A percentile compares a stretch with the other conserved stretches of the same genome.
Conservation (phyloP, 306 rosid species). For the Chamaecrista fasciculata region DNA sequence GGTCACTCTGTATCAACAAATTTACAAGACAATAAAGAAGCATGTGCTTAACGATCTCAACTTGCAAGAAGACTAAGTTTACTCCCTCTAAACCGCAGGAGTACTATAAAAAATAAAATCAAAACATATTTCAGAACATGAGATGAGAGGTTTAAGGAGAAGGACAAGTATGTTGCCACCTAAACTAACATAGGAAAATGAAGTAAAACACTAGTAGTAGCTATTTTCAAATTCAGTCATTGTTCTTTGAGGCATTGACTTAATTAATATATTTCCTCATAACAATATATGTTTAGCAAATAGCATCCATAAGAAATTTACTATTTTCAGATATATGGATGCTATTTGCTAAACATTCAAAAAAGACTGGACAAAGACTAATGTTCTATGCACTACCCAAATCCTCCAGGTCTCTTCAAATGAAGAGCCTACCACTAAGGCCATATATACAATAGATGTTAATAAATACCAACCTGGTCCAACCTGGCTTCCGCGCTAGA, state of each 20-base stretch:
- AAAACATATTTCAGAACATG: not conserved
- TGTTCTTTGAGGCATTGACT: not conserved
- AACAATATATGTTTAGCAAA: not conserved
- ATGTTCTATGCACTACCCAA: not conserved
- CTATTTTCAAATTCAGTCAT: not conserved
- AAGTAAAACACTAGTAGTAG: not conserved
- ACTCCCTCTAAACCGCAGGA: constrained; percentile 1
- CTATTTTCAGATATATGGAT: not conserved
- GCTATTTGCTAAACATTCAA: too few relatives aligned
- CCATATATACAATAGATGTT: constrained; percentile 1
- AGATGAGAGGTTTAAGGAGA: constrained; percentile 13
- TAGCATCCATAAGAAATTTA: not conserved
- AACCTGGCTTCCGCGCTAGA: constrained; percentile 95
- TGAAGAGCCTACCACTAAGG: not conserved
- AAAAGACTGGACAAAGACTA: not conserved
- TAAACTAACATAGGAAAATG: not conserved
- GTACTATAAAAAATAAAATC: not conserved
- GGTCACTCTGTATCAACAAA: constrained; percentile 62
- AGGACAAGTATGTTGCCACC: constrained; percentile 18
- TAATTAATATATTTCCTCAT: not conserved
- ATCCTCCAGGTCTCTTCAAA: constrained; percentile 24
- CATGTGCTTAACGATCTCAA: not conserved
- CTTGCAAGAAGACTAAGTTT: not conserved
- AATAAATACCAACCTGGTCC: constrained; percentile 80
- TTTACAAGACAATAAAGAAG: constrained; percentile 21